Base-by-base conservation (phyloP, 805 yeast species). In the Ogataea dorogensis region DNA sequence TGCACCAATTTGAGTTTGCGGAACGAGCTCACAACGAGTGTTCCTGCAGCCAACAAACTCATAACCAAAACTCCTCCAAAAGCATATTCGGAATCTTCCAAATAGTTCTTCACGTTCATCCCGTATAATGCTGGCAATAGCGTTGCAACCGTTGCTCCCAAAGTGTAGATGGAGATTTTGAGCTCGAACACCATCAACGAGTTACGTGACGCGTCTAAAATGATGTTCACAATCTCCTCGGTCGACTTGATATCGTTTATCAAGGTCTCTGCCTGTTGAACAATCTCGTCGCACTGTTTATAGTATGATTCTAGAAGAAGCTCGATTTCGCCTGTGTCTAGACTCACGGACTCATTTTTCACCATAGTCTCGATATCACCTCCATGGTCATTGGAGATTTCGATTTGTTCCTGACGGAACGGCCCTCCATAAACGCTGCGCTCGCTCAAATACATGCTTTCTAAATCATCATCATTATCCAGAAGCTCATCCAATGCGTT, bases 201-300 rank as follows among this genome's bases (percentile, higher is more conserved):
- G 61, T 89, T 89, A 64, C 97, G 77, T 53, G 87, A 87, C 2
- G 96, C 86, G 59, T 89, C 97, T 36, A 89, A 61, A 43, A 89
- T 88, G 51, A 89, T 88, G 54, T 88, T 88, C 41, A 86, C 89
- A 54, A 89, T 86, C 52, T 89, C 97, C 55, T 88, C 96, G 0
- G 97, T 89, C 11, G 93, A 85, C 53, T 79, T 79, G 49, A 89
- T 86, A 54, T 89, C 95, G 49, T 79, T 80, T 14, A 85, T 75
- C 38, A 88, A 64, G 4, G 91, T 81, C 28, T 86, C 95, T 0
- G 95, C 81, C 49, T 85, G 91, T 59, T 89, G 97, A 5, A 88
- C 96, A 48, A 84, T 79, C 63, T 89, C 97, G 54, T 89, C 96
- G 55, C 91, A 82, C 50, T 88, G 96, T 41, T 84, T 82, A 60